These are phyloP conservation scores for Clavispora asparagi DNA, from an alignment of 805 yeast genomes.

Conservation along the genomic window DNA sequence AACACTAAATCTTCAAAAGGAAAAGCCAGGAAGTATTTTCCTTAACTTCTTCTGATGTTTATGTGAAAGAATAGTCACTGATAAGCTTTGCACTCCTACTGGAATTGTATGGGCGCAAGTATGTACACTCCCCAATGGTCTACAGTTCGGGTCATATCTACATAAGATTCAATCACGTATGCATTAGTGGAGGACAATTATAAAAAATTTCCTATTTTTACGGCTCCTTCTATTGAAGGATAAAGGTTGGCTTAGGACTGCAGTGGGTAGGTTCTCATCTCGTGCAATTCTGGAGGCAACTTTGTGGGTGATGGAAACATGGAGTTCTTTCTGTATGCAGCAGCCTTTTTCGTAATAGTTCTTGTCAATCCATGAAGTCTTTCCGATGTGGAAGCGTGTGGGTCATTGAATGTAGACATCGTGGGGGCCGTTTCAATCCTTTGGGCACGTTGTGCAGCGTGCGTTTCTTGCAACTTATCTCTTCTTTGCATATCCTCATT, in stretches of 20 bases:
- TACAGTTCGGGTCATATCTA: no score
- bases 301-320: conserved; percentile 15
- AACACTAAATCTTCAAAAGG: no score
- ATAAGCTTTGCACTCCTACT: no score
- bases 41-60: no score
- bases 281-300: conserved; percentile 9
- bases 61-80: no score
- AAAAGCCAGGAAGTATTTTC: no score
- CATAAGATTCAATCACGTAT: not conserved
- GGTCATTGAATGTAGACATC: conserved; percentile 6
- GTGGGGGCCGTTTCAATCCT: conserved; percentile 11
- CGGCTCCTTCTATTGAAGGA: no score
- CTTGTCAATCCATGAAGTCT: conserved; percentile 6
- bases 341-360: conserved; percentile 10
- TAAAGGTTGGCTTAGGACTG: not conserved
- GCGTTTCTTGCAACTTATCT: conserved; percentile 57
- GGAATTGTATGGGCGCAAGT: no score
- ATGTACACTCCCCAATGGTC: no score
- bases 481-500: conserved; percentile 57
- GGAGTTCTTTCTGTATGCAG: conserved; percentile 11
- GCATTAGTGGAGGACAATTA: not conserved
- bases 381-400: conserved; percentile 1
- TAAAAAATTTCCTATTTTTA: no score
- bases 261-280: conserved; percentile 2
- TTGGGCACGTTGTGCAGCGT: conserved; percentile 29